Conservation (phyloP, 2,329 filamentous ascomycete species). For the Xylaria hypoxylon region DNA sequence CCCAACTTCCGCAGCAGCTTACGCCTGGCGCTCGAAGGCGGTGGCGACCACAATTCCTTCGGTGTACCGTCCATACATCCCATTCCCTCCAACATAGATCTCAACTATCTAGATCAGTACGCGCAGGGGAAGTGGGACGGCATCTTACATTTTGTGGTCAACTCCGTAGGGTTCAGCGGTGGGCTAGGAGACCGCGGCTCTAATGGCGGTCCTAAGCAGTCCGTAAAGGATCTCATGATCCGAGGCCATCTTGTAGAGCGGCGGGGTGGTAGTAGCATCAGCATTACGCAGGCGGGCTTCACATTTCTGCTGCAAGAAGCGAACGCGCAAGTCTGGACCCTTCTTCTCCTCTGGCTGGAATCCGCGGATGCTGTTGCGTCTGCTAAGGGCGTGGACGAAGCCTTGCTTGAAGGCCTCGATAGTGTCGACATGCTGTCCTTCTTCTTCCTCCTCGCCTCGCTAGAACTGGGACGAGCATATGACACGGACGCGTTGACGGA, state of each 20-base stretch:
- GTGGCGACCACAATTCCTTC: slow-evolving; percentile 87
- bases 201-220: slow-evolving; percentile 72
- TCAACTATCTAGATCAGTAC: slow-evolving; percentile 83
- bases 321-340: slow-evolving; percentile 96
- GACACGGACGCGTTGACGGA: slow-evolving; percentile 85
- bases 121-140: slow-evolving; percentile 93
- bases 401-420: slow-evolving; percentile 74
- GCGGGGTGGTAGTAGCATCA: slow-evolving; percentile 62
- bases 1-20: slow-evolving; percentile 86
- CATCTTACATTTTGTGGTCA: slow-evolving; percentile 95
- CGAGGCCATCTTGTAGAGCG: slow-evolving; percentile 82
- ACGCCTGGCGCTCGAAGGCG: slow-evolving; percentile 87
- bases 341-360: slow-evolving; percentile 92
- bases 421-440: slow-evolving; percentile 95
- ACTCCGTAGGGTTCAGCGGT: slow-evolving; percentile 70
- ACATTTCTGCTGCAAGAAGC: slow-evolving; percentile 94
- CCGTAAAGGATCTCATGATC: slow-evolving; percentile 86
- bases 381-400: slow-evolving; percentile 50
- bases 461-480: slow-evolving; percentile 92
- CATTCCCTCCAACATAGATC: slow-evolving; percentile 71
- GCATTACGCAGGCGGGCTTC: slow-evolving; percentile 93
- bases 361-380: slow-evolving; percentile 72
- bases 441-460: slow-evolving; percentile 91
- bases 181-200: slow-evolving; percentile 48
- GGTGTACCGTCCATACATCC: slow-evolving; percentile 81